Evolutionary conservation across 2,329 filamentous ascomycete genomes (phyloP), one percentile per base, ranked within the genome.

Genomic region (Fusarium begoniae): DNA sequence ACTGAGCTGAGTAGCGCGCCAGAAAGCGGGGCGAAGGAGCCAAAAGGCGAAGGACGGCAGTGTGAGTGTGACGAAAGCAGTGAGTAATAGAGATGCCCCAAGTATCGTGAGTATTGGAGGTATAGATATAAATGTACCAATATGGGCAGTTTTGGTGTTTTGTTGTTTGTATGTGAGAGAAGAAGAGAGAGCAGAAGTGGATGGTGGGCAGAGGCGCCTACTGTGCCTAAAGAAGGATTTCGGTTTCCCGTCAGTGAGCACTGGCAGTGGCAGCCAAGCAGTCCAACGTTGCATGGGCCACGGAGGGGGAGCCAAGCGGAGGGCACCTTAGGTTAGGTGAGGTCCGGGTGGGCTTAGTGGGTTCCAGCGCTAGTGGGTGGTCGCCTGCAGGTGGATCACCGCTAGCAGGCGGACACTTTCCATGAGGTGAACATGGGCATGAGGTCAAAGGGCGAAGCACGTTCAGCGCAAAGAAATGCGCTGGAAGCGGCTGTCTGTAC

Each of bases 311-410:
- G 41, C 37, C 18, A 44, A 50, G 41, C 54, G 65, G 55, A 67
- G 41, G 61, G 48, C 38, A 72, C 61, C 59, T 63, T 69, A 47
- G 60, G 59, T 65, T 35, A 58, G 62, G 67, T 74, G 72, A 72
- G 53, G 40, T 65, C 45, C 32, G 28, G 45, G 48, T 64, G 24
- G 71, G 43, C 43, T 63, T 69, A 74, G 75, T 77, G 75, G 75
- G 66, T 58, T 76, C 69, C 62, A 74, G 58, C 62, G 57, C 57
- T 70, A 69, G 64, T 77, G 74, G 75, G 65, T 77, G 62, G 76
- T 74, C 72, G 75, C 72, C 75, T 77, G 75, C 75, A 78, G 72
- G 75, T 77, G 75, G 75, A 77, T 77, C 75, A 76, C 75, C 72
- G 65, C 70, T 78, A 77, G 65, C 63, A 67, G 24, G 50, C 66